These are phyloP conservation scores for Talaromyces sp. DNA, from an alignment of 2,329 filamentous ascomycete species.

Conservation along the genomic window DNA sequence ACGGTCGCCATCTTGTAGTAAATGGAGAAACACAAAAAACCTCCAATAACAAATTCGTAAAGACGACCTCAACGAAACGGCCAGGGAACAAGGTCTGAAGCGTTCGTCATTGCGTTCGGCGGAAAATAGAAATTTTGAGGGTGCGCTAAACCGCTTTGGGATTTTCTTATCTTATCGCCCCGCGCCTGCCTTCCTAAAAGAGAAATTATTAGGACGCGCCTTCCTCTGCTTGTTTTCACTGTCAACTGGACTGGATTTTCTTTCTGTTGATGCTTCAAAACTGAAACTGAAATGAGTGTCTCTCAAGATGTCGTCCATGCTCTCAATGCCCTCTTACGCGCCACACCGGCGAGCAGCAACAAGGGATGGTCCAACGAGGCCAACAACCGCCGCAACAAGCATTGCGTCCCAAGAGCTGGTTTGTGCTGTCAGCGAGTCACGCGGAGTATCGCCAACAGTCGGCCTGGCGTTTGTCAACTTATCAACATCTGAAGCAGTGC, in stretches of 20 bases:
- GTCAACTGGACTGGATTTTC: background rate
- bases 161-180: constrained; percentile 10
- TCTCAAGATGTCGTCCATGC: background rate
- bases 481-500: constrained; percentile 73
- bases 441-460: constrained; percentile 78
- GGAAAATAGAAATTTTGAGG: constrained; percentile 9
- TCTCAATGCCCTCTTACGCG: background rate
- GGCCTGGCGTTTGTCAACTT: constrained; percentile 85
- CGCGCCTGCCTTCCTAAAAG: constrained; percentile 7
- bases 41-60: background rate
- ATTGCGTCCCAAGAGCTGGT: constrained; percentile 64
- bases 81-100: background rate
- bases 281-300: background rate
- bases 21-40: background rate
- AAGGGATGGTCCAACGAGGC: constrained; percentile 19
- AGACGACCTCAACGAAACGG: background rate
- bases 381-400: constrained; percentile 53
- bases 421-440: constrained; percentile 83
- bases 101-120: background rate
- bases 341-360: background rate
- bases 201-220: constrained; percentile 1
- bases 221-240: background rate
- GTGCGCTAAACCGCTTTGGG: constrained; percentile 6
- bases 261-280: background rate
- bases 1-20: constrained; percentile 65